These are phyloP conservation scores for Auricularia cornea DNA, from an alignment of 768 basidiomycete genomes.

Conservation along the genomic window DNA sequence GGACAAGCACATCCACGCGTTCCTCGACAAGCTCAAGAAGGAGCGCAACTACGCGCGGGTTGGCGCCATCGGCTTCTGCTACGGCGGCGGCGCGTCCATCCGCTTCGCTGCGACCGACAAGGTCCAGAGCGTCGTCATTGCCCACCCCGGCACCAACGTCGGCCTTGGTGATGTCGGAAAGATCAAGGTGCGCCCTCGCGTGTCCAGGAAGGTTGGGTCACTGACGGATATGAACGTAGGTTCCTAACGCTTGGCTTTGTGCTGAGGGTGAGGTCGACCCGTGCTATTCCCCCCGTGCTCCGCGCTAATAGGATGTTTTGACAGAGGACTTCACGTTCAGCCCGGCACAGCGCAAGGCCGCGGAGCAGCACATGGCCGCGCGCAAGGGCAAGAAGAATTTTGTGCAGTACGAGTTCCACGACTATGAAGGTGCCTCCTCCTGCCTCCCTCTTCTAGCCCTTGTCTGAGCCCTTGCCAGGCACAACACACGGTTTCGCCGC, in stretches of 20 bases:
- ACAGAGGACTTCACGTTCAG: conserved; percentile 1
- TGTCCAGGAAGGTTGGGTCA: no score
- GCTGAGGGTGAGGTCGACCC: conserved; percentile 28
- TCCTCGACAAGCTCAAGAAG: conserved; percentile 28
- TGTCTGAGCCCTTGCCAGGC: conserved; percentile 18
- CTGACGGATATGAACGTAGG: conserved; percentile 8
- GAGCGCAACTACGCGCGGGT: conserved; percentile 33
- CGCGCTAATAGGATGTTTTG: conserved; percentile 12
- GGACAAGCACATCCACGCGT: conserved; percentile 21
- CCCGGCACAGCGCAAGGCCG: conserved; percentile 15
- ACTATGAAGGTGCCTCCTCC: conserved; percentile 24
- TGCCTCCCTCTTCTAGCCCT: neutral
- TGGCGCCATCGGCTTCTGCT: conserved; percentile 35
- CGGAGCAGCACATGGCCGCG: conserved; percentile 23
- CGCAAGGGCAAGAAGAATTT: conserved; percentile 21
- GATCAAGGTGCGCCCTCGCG: conserved; percentile 26
- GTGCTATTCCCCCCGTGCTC: no score
- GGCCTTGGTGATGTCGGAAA: conserved; percentile 25
- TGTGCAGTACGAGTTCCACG: conserved; percentile 28
- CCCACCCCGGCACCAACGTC: conserved; percentile 30
- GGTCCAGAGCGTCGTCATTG: conserved; percentile 31
- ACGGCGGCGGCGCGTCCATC: conserved; percentile 25
- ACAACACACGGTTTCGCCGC: conserved; percentile 42
- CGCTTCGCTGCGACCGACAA: conserved; percentile 22
- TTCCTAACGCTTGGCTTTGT: conserved; percentile 23